Percentiles rank a stretch among this genome's conserved stretches.
Conservation (phyloP, 352 stramenopile genomes). For the Saprolegnia parasitica region DNA sequence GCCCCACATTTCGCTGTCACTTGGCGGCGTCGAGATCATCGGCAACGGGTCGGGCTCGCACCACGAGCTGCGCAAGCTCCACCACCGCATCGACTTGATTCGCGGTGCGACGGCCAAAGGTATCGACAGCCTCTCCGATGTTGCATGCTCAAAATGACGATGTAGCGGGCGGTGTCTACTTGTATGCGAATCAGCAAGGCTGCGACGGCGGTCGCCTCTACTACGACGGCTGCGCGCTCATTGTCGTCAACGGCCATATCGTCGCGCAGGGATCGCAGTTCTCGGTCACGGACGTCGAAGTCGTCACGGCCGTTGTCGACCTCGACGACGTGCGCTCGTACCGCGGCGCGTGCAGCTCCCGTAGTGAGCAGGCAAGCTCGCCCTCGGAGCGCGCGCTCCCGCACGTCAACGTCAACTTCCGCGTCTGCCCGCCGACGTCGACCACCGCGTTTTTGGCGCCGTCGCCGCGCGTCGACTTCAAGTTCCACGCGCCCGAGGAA, state of each 20-base stretch:
- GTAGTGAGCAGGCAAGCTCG: slow-evolving; percentile 91
- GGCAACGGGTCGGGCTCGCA: slow-evolving; percentile 96
- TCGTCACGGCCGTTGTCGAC: slow-evolving; percentile 96
- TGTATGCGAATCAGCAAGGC: slow-evolving; percentile 97
- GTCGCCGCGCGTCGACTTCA: slow-evolving; percentile 56
- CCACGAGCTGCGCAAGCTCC: slow-evolving; percentile 94
- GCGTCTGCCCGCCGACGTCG: slow-evolving; percentile 60
- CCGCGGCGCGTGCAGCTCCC: slow-evolving; percentile 88
- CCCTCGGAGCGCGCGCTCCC: slow-evolving; percentile 53
- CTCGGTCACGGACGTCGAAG: slow-evolving; percentile 93
- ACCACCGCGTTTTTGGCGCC: slow-evolving; percentile 34
- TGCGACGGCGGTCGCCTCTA: slow-evolving; percentile 96
- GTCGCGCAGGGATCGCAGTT: slow-evolving; percentile 97
- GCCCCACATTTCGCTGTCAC: slow-evolving; percentile 91
- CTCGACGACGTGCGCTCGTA: slow-evolving; percentile 97
- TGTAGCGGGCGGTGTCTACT: slow-evolving; percentile 91
- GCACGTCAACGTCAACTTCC: slow-evolving; percentile 72
- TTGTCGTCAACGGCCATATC: slow-evolving; percentile 96
- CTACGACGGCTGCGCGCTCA: slow-evolving; percentile 96
- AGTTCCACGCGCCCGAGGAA: slow-evolving; percentile 90
- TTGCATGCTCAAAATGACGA: background rate
- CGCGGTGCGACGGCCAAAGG: slow-evolving; percentile 90
- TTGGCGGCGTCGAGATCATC: slow-evolving; percentile 97
- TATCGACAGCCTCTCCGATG: background rate
- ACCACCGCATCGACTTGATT: slow-evolving; percentile 90